Evolutionary conservation across 305 asterid species (phyloP), one percentile per base, ranked within the genome.

Genomic region (Fraxinus sp.): DNA sequence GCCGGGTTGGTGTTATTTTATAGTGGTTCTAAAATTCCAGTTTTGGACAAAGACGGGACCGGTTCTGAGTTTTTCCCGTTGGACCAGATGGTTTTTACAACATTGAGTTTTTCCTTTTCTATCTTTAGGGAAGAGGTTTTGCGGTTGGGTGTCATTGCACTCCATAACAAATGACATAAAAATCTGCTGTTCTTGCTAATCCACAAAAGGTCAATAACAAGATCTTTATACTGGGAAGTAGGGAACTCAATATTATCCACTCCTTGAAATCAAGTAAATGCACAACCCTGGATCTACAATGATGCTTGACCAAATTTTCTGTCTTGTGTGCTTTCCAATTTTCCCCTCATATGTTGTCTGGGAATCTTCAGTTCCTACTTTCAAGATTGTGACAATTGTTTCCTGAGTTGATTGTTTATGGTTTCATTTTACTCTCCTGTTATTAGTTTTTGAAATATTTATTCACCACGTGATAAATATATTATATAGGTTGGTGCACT

Each of bases 401-500:
- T 26, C 8, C 36, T 68, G 39, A 30, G 75, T 10, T 30, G 36
- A 26, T 68, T 64, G 73, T 24, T 64, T 22, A 28, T 64, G 73
- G 16, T 22, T 64, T 64, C 73, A 22, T 11, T 26, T 3, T 0
- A 64, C 14, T 64, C 16, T 62, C 75, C 20, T 10, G 36, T 64
- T 32, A 26, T 41, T 64, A 20, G 64, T 33, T 33, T 35, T 35
- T 75, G 37, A n/a, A 77, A 36, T 46, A 36, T 71, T 62, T 62
- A 71, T 83, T 62, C 7, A 35, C 77, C 64, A 20, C 39, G 13
- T 77, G 77, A 62, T 81, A 73, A 80, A 55, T 79, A 43, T 83
- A 39, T n/a, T 82, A 26, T 88, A 86, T 90, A 97, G 99, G 99
- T 95, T 79, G 97, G 98, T 81, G 93, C 93, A 87, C 83, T 95